These are phyloP conservation scores for Phytophthora quininea DNA, from an alignment of 352 stramenopile genomes.

Conservation along the genomic window DNA sequence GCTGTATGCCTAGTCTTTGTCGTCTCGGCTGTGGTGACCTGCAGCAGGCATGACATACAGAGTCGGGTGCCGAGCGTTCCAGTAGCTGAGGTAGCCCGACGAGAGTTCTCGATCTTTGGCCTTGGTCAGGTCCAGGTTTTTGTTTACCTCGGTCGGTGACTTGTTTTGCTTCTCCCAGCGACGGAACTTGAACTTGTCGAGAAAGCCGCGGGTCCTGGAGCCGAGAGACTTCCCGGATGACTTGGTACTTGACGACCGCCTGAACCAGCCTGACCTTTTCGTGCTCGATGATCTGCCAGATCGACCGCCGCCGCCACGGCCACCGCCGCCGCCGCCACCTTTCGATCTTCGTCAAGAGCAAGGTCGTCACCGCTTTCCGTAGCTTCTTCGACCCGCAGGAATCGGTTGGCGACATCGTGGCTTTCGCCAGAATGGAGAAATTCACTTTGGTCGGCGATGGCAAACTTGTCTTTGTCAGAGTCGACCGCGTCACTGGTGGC, in stretches of 20 bases:
- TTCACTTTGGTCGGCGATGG: not conserved
- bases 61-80: not conserved
- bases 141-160: not conserved
- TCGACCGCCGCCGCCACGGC: not conserved
- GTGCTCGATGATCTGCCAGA: not conserved
- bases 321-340: not conserved
- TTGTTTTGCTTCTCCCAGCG: not conserved
- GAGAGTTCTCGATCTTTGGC: not conserved
- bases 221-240: not conserved
- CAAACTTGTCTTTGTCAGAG: not conserved
- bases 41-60: not conserved
- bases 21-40: not conserved
- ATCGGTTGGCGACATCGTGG: not conserved
- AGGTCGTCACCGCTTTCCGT: not conserved
- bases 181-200: not conserved
- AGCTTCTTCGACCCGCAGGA: not conserved
- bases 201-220: not conserved
- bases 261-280: no score
- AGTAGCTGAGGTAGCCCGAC: not conserved
- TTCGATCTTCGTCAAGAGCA: not conserved
- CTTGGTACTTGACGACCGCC: not conserved
- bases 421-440: not conserved
- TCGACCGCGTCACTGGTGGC: not conserved
- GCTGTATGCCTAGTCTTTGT: not conserved
- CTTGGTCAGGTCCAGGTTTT: not conserved